Base-by-base conservation (phyloP, 129 eudicot species). In the Lactuca sativa region DNA sequence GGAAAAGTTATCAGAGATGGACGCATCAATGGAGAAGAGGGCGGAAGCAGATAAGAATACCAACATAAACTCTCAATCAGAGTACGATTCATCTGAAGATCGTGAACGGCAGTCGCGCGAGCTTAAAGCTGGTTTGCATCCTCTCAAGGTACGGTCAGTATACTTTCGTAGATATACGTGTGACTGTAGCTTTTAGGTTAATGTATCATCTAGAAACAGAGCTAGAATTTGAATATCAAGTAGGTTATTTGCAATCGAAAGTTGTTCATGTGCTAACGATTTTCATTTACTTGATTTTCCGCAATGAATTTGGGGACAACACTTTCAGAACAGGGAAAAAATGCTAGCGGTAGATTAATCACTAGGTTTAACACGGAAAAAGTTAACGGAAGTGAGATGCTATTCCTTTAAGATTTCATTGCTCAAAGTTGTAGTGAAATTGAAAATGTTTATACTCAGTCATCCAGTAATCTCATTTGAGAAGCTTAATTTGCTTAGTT, bases 41-140 rank as follows among this genome's bases (percentile, higher is more conserved):
- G 71, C 54, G 34, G 56, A 65, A 47, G 34, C 83, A 55, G 80
- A 54, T 59, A 76, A 77, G 81, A 69, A 43, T 30, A 52, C 31
- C 31, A 66, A 5, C 60, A 60, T 10, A 7, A 74, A 15, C 69
- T 9, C 71, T 55, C 82, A 67, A 25, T 71, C 72, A n/a, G 75
- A 67, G 62, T 74, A 54, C 55, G 78, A 77, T 72, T 48, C 75
- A 56, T 71, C 84, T 54, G 97, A 87, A 58, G 95, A 83, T 56
- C 86, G 87, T 49, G 87, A 90, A 57, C 97, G 97, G 17, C 88
- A 82, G 56, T 74, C 91, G 13, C 87, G 90, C 34, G 97, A 90
- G 21, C 89, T 90, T 70, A 90, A 87, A 83, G 91, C 91, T 54
- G 97, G 97, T 54, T 72, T 90, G 30, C 95, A 90, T 70, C 97